A percentile compares a stretch with the other conserved stretches of the same genome.
These are phyloP conservation scores for Hymenotorrendiella dingleyae DNA, from an alignment of 2,329 filamentous ascomycete genomes.

Conservation along the genomic window DNA sequence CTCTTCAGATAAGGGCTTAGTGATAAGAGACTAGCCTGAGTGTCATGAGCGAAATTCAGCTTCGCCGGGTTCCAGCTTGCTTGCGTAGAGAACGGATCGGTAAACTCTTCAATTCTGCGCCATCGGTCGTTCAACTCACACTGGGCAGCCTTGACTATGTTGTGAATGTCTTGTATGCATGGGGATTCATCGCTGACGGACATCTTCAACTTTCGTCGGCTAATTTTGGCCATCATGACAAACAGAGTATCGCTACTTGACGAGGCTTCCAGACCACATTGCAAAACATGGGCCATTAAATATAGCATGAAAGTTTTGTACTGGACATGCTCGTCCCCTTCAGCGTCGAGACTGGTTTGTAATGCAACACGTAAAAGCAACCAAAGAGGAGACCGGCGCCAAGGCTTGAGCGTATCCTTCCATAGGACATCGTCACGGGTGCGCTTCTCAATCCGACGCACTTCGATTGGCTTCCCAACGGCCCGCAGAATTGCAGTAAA, in stretches of 20 bases:
- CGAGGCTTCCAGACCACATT: conserved; percentile 7
- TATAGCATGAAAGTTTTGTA: conserved; percentile 48
- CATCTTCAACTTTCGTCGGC: conserved; percentile 38
- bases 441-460: conserved; percentile 45
- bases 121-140: conserved; percentile 1
- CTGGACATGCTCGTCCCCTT: conserved; percentile 36
- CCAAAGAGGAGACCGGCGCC: conserved; percentile 58
- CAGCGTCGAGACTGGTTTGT: conserved; percentile 38
- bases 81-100: conserved; percentile 4
- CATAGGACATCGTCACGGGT: conserved; percentile 58
- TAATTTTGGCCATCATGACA: conserved; percentile 40
- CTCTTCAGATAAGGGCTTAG: too few relatives aligned
- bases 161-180: conserved; percentile 5
- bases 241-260: conserved; percentile 30
- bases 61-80: neutral
- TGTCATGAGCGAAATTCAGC: conserved; percentile 4
- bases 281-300: neutral
- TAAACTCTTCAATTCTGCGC: conserved; percentile 1
- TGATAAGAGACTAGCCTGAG: conserved; percentile 2
- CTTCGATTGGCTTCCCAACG: conserved; percentile 37
- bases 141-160: neutral
- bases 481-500: conserved; percentile 55
- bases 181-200: conserved; percentile 2
- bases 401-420: conserved; percentile 43
- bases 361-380: conserved; percentile 54